These are phyloP conservation scores for Phaeosphaeriaceae sp. DNA, from an alignment of 2,329 filamentous ascomycete genomes.

Conservation along the genomic window DNA sequence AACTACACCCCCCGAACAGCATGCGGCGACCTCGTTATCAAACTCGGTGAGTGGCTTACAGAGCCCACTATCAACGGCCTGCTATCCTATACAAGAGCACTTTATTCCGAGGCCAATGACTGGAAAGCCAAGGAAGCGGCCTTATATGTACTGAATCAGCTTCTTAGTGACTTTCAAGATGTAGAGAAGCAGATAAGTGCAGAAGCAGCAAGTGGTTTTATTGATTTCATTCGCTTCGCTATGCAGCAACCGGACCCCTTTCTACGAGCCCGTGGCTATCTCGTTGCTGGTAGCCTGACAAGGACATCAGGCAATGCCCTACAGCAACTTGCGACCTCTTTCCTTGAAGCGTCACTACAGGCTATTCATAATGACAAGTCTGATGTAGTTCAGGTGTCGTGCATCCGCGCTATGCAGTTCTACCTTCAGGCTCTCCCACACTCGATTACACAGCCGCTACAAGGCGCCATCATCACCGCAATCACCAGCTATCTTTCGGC, in stretches of 20 bases:
- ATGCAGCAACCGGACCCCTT: constrained; percentile 76
- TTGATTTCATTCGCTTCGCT: constrained; percentile 80
- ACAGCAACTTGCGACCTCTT: constrained; percentile 61
- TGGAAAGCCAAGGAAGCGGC: constrained; percentile 79
- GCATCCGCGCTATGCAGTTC: constrained; percentile 82
- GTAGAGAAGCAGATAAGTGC: constrained; percentile 72
- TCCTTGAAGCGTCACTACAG: constrained; percentile 76
- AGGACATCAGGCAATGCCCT: constrained; percentile 68
- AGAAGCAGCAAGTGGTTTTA: constrained; percentile 73
- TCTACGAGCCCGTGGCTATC: constrained; percentile 82
- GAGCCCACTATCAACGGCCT: constrained; percentile 78
- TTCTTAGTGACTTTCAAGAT: constrained; percentile 83
- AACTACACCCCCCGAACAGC: constrained; percentile 96
- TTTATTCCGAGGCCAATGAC: constrained; percentile 66
- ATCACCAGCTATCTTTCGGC: constrained; percentile 75
- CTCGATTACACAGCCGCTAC: constrained; percentile 60
- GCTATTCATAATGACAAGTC: constrained; percentile 77
- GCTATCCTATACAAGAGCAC: constrained; percentile 73
- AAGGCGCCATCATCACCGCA: constrained; percentile 65
- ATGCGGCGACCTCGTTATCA: constrained; percentile 89
- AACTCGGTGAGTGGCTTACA: constrained; percentile 88
- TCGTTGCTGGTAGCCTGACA: constrained; percentile 81
- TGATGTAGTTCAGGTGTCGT: constrained; percentile 90
- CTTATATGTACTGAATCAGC: constrained; percentile 83
- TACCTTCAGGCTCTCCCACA: constrained; percentile 63